Percentiles rank a stretch among this genome's conserved stretches.
Conservation (phyloP, 1,139 yeast species). For the Yamadazyma conglobata region DNA sequence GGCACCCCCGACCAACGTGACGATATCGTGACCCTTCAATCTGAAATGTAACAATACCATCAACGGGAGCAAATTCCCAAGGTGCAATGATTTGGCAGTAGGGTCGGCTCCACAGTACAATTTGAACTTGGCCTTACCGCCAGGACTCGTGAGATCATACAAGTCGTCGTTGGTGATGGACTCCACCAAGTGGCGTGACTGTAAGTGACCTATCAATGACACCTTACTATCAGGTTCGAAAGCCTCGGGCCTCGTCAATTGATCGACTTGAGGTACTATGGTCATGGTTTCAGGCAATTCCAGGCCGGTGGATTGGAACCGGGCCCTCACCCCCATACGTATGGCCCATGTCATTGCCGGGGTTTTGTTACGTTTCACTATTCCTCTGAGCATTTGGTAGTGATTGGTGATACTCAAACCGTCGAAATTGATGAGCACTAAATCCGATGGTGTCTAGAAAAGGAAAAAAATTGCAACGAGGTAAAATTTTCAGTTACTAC, state of each 20-base stretch:
- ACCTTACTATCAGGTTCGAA: conserved; percentile 29
- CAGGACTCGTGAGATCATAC: conserved; percentile 31
- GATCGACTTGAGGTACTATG: conserved; percentile 36
- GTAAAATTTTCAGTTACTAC: too few relatives aligned
- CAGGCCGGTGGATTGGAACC: conserved; percentile 5
- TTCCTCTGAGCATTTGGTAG: too few relatives aligned
- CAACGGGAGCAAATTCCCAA: conserved; percentile 86
- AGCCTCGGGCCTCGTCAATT: conserved; percentile 23
- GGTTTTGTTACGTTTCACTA: too few relatives aligned
- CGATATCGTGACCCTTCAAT: conserved; percentile 77
- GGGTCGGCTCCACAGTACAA: conserved; percentile 97
- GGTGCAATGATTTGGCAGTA: conserved; percentile 81
- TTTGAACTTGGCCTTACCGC: conserved; percentile 40
- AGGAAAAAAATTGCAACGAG: too few relatives aligned
- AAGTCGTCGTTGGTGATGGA: conserved; percentile 47
- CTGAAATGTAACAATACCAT: conserved; percentile 82
- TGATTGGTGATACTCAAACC: too few relatives aligned
- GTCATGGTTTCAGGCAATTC: conserved; percentile 17
- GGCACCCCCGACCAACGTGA: conserved; percentile 94
- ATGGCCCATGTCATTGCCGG: too few relatives aligned
- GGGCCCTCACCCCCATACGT: neutral
- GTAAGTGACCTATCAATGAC: conserved; percentile 45
- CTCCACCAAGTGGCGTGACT: conserved; percentile 46
- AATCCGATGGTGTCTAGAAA: too few relatives aligned
- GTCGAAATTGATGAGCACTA: too few relatives aligned